Base-by-base conservation (phyloP, 176 grass and related monocot genomes). In the Lolium rigidum region DNA sequence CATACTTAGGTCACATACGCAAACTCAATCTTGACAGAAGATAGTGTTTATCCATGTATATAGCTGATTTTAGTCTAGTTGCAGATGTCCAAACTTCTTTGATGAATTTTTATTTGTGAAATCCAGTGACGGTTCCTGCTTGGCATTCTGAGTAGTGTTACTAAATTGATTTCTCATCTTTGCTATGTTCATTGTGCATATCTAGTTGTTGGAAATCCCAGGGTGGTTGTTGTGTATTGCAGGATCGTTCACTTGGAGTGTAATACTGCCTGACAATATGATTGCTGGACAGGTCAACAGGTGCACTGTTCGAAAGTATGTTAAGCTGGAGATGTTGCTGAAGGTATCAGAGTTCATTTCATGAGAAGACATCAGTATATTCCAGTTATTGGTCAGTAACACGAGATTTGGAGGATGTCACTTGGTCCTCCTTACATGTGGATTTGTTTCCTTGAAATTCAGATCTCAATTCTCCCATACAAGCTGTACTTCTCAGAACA, bases 281-380 rank as follows among this genome's bases (percentile, higher is more conserved):
- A 25, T 65, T 52, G n/a, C 6, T 68, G 73, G 73, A 85, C 26
- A 41, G 59, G 69, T 64, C 12, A 85, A 85, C 18, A 41, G 73
- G 69, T 64, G n/a, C n/a, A n/a, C n/a, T n/a, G n/a, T n/a, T n/a
- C n/a, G n/a, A n/a, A n/a, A n/a, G n/a, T n/a, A n/a, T n/a, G n/a
- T n/a, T n/a, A n/a, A n/a, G n/a, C n/a, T n/a, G 83, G 44, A 52
- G 73, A 66, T 51, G 46, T 68, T 14, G 13, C n/a, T 21, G 28
- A 28, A 76, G 8, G 28, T 25, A 7, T 3, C 6, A 49, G 6
- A 56, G 17, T 70, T 70, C 1, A 17, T 70, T 70, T 15, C 64
- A 16, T 26, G 31, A 67, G 72, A 25, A 66, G 12, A 10, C 8
- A 47, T 54, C 2, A 1, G 24, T 22, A 60, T 7, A 41, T 84